phyloP scores from a whole-genome alignment of 2,329 filamentous ascomycete genomes.

The Curvularia sp. region DNA sequence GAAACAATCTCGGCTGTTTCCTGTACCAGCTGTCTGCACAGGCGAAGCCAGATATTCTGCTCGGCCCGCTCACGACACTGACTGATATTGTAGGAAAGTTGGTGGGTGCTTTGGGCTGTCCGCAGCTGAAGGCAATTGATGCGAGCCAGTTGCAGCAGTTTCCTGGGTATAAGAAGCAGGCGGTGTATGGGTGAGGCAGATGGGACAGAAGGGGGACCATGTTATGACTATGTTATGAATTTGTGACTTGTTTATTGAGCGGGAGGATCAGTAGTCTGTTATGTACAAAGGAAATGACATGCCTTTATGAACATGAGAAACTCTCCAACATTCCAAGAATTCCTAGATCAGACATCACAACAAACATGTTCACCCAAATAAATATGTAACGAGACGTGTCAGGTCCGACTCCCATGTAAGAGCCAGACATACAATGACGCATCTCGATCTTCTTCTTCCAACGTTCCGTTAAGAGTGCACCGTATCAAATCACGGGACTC shows the following conservation, averaged over 20 bases:
- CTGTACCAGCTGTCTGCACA: conserved; percentile 29
- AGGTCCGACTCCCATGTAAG: neutral
- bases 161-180: conserved; percentile 27
- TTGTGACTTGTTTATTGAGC: neutral
- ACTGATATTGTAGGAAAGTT: conserved; percentile 24
- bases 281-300: neutral
- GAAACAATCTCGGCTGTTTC: conserved; percentile 32
- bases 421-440: conserved; percentile 1
- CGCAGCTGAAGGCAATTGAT: conserved; percentile 26
- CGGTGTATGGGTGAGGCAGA: conserved; percentile 23
- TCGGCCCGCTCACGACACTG: conserved; percentile 22
- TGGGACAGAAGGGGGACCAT: neutral
- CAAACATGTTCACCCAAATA: neutral
- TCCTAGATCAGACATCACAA: neutral
- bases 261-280: neutral
- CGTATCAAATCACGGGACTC: conserved; percentile 46
- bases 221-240: neutral
- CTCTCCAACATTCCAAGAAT: neutral
- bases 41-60: conserved; percentile 31
- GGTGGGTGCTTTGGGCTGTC: conserved; percentile 26
- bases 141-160: conserved; percentile 24
- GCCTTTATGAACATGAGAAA: neutral
- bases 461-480: conserved; percentile 56
- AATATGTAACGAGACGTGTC: neutral
- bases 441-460: conserved; percentile 48